Conservation (phyloP, 805 yeast species). For the Monosporozyma yasuniensis region DNA sequence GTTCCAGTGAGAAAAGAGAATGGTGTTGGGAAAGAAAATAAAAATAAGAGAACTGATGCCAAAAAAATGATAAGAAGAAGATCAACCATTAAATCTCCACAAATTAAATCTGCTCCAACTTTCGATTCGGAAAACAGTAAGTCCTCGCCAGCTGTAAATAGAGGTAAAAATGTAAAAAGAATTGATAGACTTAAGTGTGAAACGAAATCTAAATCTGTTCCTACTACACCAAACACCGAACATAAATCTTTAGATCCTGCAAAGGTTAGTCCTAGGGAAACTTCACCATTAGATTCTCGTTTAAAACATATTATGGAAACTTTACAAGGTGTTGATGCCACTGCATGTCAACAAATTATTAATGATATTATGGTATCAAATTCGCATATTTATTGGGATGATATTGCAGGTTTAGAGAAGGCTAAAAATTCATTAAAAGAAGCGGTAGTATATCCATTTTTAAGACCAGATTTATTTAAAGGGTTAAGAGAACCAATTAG, state of each 20-base stretch:
- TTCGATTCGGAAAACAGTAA: not conserved
- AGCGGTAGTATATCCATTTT: slow-evolving; percentile 91
- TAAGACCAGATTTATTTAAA: slow-evolving; percentile 85
- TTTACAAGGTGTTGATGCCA: slow-evolving; percentile 60
- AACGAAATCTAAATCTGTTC: not conserved
- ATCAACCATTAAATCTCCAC: not conserved
- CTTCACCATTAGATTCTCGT: slow-evolving; percentile 1
- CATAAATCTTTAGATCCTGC: not conserved
- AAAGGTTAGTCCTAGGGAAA: not conserved
- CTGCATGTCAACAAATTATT: slow-evolving; percentile 74
- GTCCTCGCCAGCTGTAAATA: not conserved
- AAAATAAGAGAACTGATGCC: not conserved
- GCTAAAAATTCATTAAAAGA: slow-evolving; percentile 88
- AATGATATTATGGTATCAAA: slow-evolving; percentile 87
- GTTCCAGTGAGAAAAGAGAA: not conserved
- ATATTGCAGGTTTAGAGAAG: slow-evolving; percentile 82
- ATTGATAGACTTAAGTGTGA: not conserved
- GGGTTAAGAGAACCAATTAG: slow-evolving; percentile 93
- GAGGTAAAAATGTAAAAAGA: not conserved
- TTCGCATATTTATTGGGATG: slow-evolving; percentile 93
- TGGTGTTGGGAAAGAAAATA: not conserved
- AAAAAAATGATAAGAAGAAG: not conserved
- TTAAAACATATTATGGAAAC: slow-evolving; percentile 18
- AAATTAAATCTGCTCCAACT: not conserved
- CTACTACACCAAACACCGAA: not conserved